Conservation (phyloP, 345 rosid species). For the Eucalyptus albens region DNA sequence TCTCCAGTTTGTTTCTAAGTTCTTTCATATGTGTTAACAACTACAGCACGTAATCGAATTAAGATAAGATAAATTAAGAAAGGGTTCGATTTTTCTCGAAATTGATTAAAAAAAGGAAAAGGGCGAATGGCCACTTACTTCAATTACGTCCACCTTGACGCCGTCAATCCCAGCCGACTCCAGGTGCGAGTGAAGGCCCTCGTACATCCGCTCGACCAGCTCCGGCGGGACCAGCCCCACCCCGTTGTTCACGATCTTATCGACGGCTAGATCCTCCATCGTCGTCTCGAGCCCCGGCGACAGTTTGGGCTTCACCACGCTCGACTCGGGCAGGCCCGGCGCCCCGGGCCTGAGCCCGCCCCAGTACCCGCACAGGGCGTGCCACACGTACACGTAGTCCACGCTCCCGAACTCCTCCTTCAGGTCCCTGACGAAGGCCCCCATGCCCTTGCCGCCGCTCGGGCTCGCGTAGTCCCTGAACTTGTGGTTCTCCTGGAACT, state of each 20-base stretch:
- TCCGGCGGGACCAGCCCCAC: conserved; percentile 76
- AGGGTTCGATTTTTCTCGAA: neutral
- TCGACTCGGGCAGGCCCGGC: conserved; percentile 44
- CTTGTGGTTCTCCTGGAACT: conserved; percentile 76
- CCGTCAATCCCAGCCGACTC: conserved; percentile 72
- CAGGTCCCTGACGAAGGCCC: conserved; percentile 65
- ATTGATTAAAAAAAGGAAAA: neutral
- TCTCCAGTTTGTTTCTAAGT: neutral
- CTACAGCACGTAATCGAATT: neutral
- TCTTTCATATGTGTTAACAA: neutral
- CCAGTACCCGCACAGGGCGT: conserved; percentile 95
- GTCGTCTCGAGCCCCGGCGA: conserved; percentile 64
- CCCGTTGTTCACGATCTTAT: conserved; percentile 63
- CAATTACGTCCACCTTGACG: conserved; percentile 98
- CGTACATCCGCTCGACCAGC: conserved; percentile 49
- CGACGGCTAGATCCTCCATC: conserved; percentile 94
- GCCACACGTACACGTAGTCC: conserved; percentile 90
- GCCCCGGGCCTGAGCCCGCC: conserved; percentile 78
- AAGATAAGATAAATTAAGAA: neutral
- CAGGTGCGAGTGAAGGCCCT: conserved; percentile 78
- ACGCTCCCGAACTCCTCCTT: conserved; percentile 66
- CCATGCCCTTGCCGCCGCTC: conserved; percentile 45
- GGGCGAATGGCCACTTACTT: conserved; percentile 32
- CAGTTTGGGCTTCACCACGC: conserved; percentile 35
- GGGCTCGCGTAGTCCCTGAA: conserved; percentile 64